Conservation (phyloP, 1,139 yeast species). For the Lodderomyces pseudojiufengensis region DNA sequence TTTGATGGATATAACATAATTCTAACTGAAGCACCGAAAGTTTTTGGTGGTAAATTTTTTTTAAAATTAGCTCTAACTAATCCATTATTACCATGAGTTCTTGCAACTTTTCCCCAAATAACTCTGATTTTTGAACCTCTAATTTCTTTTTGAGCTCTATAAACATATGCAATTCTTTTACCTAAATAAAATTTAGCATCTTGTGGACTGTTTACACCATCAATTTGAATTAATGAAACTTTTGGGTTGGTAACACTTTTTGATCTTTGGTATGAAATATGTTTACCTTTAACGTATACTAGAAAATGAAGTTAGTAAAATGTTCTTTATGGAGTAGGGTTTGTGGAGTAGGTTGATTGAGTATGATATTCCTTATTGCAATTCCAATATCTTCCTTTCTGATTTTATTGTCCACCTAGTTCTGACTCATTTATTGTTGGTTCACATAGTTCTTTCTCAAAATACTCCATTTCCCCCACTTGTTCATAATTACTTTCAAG, state of each 20-base stretch:
- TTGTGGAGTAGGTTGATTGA: too few relatives aligned
- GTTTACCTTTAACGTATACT: constrained; percentile 99
- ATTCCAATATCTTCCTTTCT: neutral
- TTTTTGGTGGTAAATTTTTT: constrained; percentile 98
- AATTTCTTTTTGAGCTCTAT: constrained; percentile 97
- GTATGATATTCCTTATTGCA: neutral
- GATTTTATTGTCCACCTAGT: too few relatives aligned
- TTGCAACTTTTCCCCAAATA: constrained; percentile 98
- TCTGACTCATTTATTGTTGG: too few relatives aligned
- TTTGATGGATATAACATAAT: constrained; percentile 99
- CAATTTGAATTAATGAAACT: constrained; percentile 93
- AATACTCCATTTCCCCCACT: too few relatives aligned
- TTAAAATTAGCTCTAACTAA: constrained; percentile 98
- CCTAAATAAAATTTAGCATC: constrained; percentile 99
- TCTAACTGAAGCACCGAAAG: constrained; percentile 99
- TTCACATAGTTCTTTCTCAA: too few relatives aligned
- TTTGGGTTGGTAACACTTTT: constrained; percentile 98
- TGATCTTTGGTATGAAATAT: constrained; percentile 99
- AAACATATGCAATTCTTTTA: constrained; percentile 98
- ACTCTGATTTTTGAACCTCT: constrained; percentile 99
- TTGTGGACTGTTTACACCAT: constrained; percentile 87
- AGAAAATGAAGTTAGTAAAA: constrained; percentile 40
- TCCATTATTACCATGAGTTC: constrained; percentile 99
- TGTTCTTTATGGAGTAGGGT: too few relatives aligned
- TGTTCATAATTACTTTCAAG: neutral